Conservation (phyloP, 2,329 filamentous ascomycete species). For the Pseudopyrenochaeta lycopersici region DNA sequence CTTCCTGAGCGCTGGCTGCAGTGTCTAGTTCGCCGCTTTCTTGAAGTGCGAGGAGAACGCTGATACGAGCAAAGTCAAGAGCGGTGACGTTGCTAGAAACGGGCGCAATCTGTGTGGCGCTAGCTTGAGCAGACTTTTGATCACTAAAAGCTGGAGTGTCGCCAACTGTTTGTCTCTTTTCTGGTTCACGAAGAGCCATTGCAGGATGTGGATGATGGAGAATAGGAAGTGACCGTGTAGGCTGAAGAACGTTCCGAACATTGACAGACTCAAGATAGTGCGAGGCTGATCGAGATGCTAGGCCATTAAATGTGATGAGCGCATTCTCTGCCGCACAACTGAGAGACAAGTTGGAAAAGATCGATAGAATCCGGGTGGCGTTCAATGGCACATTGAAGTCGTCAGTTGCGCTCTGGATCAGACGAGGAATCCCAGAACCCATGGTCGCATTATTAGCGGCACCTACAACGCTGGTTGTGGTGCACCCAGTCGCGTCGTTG, state of each 20-base stretch:
- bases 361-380: slow-evolving; percentile 72
- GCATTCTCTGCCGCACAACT: slow-evolving; percentile 88
- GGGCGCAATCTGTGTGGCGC: slow-evolving; percentile 33
- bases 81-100: slow-evolving; percentile 47
- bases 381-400: slow-evolving; percentile 83
- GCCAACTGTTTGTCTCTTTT: slow-evolving; percentile 40
- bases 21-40: slow-evolving; percentile 48
- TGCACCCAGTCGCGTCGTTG: slow-evolving; percentile 63
- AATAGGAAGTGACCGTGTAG: slow-evolving; percentile 33
- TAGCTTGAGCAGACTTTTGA: slow-evolving; percentile 17
- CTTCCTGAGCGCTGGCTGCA: slow-evolving; percentile 55
- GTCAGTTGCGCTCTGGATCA: slow-evolving; percentile 70
- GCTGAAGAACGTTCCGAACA: slow-evolving; percentile 23
- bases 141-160: slow-evolving; percentile 39
- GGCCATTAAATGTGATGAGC: slow-evolving; percentile 80
- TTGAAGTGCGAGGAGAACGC: slow-evolving; percentile 57
- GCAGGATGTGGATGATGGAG: slow-evolving; percentile 34
- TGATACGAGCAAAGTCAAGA: slow-evolving; percentile 57
- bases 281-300: slow-evolving; percentile 40
- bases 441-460: slow-evolving; percentile 71
- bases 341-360: slow-evolving; percentile 78
- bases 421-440: slow-evolving; percentile 77
- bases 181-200: slow-evolving; percentile 10
- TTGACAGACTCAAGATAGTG: slow-evolving; percentile 27
- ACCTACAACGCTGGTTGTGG: slow-evolving; percentile 57